Conservation (phyloP, 108 stramenopile genomes). For the Skeletonema potamos region DNA sequence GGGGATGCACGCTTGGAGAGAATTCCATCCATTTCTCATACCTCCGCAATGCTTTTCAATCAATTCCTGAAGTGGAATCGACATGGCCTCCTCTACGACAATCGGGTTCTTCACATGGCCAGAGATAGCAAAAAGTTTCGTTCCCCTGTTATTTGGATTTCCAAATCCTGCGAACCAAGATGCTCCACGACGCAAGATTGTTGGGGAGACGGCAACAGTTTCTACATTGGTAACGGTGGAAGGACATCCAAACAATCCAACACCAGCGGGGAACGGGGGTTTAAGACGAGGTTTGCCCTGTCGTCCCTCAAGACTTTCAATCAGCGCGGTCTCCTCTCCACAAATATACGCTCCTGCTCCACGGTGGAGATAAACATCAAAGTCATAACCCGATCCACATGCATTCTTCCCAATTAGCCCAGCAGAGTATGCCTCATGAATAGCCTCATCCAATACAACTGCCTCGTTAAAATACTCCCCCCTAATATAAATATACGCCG, state of each 20-base stretch:
- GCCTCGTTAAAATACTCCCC: constrained; percentile 99
- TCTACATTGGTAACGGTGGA: constrained; percentile 99
- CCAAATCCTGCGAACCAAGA: constrained; percentile 98
- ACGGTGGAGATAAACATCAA: constrained; percentile 99
- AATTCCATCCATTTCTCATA: constrained; percentile 99
- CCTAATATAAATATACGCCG: constrained; percentile 99
- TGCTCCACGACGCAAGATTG: constrained; percentile 97
- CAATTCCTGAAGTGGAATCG: constrained; percentile 95
- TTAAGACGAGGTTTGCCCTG: constrained; percentile 98
- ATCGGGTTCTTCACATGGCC: constrained; percentile 99
- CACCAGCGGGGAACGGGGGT: constrained; percentile 99
- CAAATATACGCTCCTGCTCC: constrained; percentile 99
- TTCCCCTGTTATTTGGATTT: constrained; percentile 96
- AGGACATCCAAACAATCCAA: constrained; percentile 98
- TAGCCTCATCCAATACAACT: constrained; percentile 98
- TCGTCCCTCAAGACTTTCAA: constrained; percentile 96
- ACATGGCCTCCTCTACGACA: constrained; percentile 99
- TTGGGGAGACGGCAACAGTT: constrained; percentile 97
- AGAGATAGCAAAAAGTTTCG: constrained; percentile 98
- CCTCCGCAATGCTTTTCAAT: constrained; percentile 99
- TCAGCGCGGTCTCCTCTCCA: constrained; percentile 99
- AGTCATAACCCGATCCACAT: constrained; percentile 98
- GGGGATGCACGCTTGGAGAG: constrained; percentile 98
- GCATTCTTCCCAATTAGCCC: constrained; percentile 98
- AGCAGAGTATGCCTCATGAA: constrained; percentile 97